Evolutionary conservation across 768 basidiomycete genomes (phyloP).

Genomic region (Mycena sanguinolenta): DNA sequence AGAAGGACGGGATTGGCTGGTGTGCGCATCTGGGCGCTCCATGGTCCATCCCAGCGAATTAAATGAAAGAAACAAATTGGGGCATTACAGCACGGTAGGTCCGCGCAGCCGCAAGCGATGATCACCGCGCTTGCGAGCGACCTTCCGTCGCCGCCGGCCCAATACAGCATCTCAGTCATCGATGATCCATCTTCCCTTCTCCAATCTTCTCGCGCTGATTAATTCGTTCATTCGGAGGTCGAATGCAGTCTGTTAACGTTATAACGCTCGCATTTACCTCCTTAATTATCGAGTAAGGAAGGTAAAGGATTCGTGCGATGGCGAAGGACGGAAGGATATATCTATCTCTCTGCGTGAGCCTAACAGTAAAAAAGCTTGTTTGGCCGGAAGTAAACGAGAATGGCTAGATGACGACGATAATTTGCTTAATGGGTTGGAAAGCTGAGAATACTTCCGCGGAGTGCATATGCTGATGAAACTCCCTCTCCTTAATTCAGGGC

Average conservation of each 20-base stretch:
- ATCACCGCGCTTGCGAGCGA: slow-evolving; percentile 12
- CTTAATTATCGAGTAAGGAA: slow-evolving; percentile 19
- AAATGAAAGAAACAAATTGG: not conserved
- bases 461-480: not conserved
- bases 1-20: not conserved
- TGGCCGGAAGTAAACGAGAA: slow-evolving; percentile 40
- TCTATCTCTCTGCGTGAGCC: slow-evolving; percentile 15
- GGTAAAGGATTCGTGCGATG: not conserved
- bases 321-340: slow-evolving; percentile 15
- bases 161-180: not conserved
- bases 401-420: slow-evolving; percentile 39
- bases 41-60: no score
- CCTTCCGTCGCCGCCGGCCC: slow-evolving; percentile 24
- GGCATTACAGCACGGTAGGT: not conserved
- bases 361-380: slow-evolving; percentile 38
- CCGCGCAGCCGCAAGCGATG: slow-evolving; percentile 2
- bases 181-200: not conserved
- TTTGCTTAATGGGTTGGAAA: slow-evolving; percentile 29
- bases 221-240: not conserved
- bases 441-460: slow-evolving; percentile 22
- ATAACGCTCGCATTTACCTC: slow-evolving; percentile 20
- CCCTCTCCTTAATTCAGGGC: slow-evolving; percentile 11
- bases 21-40: not conserved
- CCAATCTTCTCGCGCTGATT: slow-evolving; percentile 11
- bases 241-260: slow-evolving; percentile 16